These are phyloP conservation scores for Papilionanthe hybrid DNA, from an alignment of 116 monocot species.

Conservation along the genomic window DNA sequence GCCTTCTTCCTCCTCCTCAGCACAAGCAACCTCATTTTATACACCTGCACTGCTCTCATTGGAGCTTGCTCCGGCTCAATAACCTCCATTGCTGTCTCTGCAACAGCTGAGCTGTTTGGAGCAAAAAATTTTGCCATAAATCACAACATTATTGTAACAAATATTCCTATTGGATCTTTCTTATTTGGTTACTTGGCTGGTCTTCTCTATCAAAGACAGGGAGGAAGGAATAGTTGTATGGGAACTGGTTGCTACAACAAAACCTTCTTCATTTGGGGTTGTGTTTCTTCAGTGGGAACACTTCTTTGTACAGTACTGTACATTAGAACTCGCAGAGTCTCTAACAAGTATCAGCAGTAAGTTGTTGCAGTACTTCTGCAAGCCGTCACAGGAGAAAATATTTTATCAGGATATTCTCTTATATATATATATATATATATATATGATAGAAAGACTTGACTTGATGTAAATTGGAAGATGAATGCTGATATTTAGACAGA, in stretches of 20 bases:
- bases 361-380: too few relatives aligned
- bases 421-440: too few relatives aligned
- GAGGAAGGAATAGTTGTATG: slow-evolving; percentile 24
- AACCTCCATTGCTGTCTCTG: slow-evolving; percentile 54
- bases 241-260: slow-evolving; percentile 41
- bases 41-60: slow-evolving; percentile 48
- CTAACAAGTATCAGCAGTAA: neutral
- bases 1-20: slow-evolving; percentile 49
- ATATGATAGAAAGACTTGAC: too few relatives aligned
- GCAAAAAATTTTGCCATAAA: slow-evolving; percentile 55
- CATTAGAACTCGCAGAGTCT: slow-evolving; percentile 17
- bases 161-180: slow-evolving; percentile 73
- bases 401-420: too few relatives aligned
- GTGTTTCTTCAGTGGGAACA: slow-evolving; percentile 38
- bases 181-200: slow-evolving; percentile 71
- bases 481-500: too few relatives aligned
- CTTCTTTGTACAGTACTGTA: slow-evolving; percentile 41
- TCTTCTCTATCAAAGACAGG: slow-evolving; percentile 39
- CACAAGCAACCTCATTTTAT: slow-evolving; percentile 27
- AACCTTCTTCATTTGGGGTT: slow-evolving; percentile 67
- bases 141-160: slow-evolving; percentile 68
- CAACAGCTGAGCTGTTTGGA: slow-evolving; percentile 75
- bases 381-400: too few relatives aligned
- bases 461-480: too few relatives aligned
- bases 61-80: slow-evolving; percentile 68